Base-by-base conservation (phyloP, 2,329 filamentous ascomycete species). In the Alternaria sp. region DNA sequence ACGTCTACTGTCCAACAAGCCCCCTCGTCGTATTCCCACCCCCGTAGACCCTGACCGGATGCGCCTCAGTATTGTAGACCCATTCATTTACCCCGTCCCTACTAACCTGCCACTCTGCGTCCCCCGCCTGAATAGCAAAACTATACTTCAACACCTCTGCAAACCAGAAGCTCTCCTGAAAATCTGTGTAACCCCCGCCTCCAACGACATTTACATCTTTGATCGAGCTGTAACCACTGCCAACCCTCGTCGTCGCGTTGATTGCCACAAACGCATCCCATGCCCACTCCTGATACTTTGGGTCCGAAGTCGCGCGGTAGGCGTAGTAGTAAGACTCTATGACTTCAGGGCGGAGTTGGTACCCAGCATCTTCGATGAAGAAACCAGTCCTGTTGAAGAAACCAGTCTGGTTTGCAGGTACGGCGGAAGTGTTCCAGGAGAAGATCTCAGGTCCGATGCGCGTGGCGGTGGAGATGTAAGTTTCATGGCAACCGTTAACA, bases 251-350 rank as follows among this genome's bases (percentile, higher is more conserved):
- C 16, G 86, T 90, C 30, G 77, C 76, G 69, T 88, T 89, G 73
- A 96, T 90, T 26, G 84, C 84, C 36, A 85, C 72, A 77, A 94
- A 95, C 0, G 88, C 92, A 41, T 90, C 86, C 91, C 92, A 96
- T 5, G 90, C 90, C 89, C 91, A 93, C 61, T 94, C 89, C 75
- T 92, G 90, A 78, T 94, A 96, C 80, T 88, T 90, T 32, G 80
- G 67, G 61, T 94, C 85, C 4, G 90, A 89, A 0, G 93, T 96
- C 0, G 90, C 86, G 51, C 92, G 88, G 81, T 91, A 96, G 2
- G 93, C 91, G 77, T 96, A 95, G 83, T 96, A 96, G 77, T 89
- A 89, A 67, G 88, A 91, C 81, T 96, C 93, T 34, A 96, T 85
- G 4, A 93, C 91, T 79, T 96, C 93, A 0, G 92, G 90, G 0